Conservation (phyloP, 2,329 filamentous ascomycete genomes). For the Gyromitra esculenta region DNA sequence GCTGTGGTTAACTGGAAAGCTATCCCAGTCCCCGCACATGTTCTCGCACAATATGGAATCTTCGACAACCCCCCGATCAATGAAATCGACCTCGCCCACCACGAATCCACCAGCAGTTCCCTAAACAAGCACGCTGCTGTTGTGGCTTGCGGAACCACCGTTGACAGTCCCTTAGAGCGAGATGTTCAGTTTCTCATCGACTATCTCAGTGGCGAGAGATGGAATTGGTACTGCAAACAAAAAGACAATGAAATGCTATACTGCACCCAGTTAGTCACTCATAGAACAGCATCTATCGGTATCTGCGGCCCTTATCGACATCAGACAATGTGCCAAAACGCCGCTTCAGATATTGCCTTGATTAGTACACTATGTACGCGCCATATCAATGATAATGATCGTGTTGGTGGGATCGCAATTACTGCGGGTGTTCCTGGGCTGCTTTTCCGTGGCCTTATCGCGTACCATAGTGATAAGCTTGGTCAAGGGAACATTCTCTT, state of each 20-base stretch:
- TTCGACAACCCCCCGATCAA: not conserved
- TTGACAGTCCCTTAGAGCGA: slow-evolving; percentile 16
- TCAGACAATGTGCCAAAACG: slow-evolving; percentile 10
- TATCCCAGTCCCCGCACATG: slow-evolving; percentile 8
- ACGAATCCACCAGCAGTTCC: not conserved
- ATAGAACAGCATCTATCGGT: slow-evolving; percentile 23
- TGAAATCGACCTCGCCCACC: not conserved
- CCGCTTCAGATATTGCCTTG: not conserved
- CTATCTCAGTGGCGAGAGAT: slow-evolving; percentile 14
- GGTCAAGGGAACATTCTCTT: slow-evolving; percentile 1
- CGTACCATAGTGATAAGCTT: slow-evolving; percentile 23
- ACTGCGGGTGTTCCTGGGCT: slow-evolving; percentile 7
- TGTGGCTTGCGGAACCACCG: slow-evolving; percentile 11
- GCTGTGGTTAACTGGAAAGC: not conserved
- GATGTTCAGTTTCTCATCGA: slow-evolving; percentile 23
- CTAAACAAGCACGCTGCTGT: not conserved
- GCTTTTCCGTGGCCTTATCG: slow-evolving; percentile 18
- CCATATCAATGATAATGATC: slow-evolving; percentile 26
- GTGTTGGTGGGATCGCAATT: slow-evolving; percentile 17
- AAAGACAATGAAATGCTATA: slow-evolving; percentile 14
- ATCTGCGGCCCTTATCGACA: slow-evolving; percentile 23
- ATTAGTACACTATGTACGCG: slow-evolving; percentile 12
- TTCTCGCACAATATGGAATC: slow-evolving; percentile 22
- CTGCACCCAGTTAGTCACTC: slow-evolving; percentile 18
- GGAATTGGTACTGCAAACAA: slow-evolving; percentile 29